Base-by-base conservation (phyloP, 73 alveolate species). In the Paramecium sexaurelia region DNA sequence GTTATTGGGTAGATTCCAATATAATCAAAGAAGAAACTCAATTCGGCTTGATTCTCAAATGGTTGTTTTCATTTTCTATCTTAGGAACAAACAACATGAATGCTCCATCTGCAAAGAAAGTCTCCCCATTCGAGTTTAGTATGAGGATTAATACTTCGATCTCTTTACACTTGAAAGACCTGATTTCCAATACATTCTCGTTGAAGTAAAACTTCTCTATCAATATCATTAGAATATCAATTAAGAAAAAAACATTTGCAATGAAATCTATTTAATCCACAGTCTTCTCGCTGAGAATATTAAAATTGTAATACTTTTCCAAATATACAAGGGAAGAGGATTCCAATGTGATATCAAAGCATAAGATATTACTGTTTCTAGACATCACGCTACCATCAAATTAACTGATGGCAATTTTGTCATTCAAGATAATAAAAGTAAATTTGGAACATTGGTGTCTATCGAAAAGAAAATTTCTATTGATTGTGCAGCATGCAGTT, bases 361-460 rank as follows among this genome's bases (percentile, higher is more conserved):
- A 41, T 43, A 78, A 43, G 90, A 78, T 24, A 78, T 78, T 24
- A 78, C 90, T 17, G 90, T 78, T 0, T 78, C 90, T 20, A 78
- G 90, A 78, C 90, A 78, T 40, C 90, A 78, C 24, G 90, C 90
- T 7, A 41, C 90, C 5, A 78, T 78, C 13, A 37, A 43, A 43
- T 10, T 78, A n/a, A 24, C 75, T 41, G 71, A 78, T 40, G 75
- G 90, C 10, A 43, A 78, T 11, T 78, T 78, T 32, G 90, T 78
- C 3, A 78, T 78, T 7, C 10, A 56, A 7, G 90, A 78, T 11
- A 78, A 78, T 22, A 78, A 78, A 43, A 78, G 90, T 78, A 78
- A 78, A 78, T 78, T 78, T 78, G 90, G 90, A 19, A 78, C 90
- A 10, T n/a, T 78, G 6, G 90, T 78, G 5, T 78, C 90, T 9